Conservation (phyloP, 2,329 filamentous ascomycete species). For the Colletotrichum sp. region DNA sequence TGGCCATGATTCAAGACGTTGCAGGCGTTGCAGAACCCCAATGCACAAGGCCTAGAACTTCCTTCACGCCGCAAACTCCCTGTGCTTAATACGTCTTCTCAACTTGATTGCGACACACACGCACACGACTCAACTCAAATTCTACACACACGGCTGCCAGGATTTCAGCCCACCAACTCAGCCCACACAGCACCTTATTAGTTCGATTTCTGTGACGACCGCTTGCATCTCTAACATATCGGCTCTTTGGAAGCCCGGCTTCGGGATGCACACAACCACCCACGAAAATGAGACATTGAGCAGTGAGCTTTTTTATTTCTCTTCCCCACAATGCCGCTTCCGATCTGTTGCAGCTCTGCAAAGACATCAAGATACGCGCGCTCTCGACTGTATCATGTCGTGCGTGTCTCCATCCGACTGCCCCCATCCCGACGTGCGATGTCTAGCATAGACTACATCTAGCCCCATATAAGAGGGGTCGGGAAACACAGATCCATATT, state of each 20-base stretch:
- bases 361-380: background rate
- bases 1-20: conserved; percentile 3
- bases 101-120: background rate
- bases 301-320: background rate
- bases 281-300: background rate
- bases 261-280: background rate
- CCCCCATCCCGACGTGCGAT: background rate
- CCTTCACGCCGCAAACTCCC: background rate
- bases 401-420: conserved; percentile 10
- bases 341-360: background rate
- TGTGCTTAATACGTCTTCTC: background rate
- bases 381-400: conserved; percentile 5
- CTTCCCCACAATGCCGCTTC: background rate
- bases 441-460: background rate
- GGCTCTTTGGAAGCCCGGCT: background rate
- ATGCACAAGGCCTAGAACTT: background rate
- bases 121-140: background rate
- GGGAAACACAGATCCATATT: background rate
- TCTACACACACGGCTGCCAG: background rate
- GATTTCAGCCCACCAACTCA: background rate
- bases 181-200: background rate
- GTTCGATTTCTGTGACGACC: background rate
- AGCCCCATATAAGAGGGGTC: conserved; percentile 13
- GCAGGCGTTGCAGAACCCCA: background rate
- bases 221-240: background rate